Conservation (phyloP, 441 rosid species). For the Mallotus japonicus region DNA sequence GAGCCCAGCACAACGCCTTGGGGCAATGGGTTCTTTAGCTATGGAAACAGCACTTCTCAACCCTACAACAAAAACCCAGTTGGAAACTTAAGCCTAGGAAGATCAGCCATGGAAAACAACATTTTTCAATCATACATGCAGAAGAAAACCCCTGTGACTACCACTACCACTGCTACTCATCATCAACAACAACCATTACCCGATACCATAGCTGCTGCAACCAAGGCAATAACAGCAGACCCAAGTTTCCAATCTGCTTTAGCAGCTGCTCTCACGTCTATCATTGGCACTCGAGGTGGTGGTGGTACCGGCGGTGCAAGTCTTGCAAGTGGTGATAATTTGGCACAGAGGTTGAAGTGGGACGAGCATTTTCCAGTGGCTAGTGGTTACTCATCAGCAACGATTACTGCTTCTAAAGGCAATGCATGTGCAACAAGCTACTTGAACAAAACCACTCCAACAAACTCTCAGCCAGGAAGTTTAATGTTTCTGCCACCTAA, state of each 20-base stretch:
- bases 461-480: conserved; percentile 30
- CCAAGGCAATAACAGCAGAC: conserved; percentile 69
- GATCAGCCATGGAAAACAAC: conserved; percentile 31
- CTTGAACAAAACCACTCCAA: conserved; percentile 34
- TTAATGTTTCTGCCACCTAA: conserved; percentile 33
- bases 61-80: conserved; percentile 37
- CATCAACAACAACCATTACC: conserved; percentile 33
- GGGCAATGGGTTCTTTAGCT: conserved; percentile 39
- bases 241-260: conserved; percentile 80
- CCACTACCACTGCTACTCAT: not conserved
- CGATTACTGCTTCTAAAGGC: conserved; percentile 5
- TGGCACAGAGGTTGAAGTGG: conserved; percentile 32
- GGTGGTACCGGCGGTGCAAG: conserved; percentile 12
- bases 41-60: conserved; percentile 29
- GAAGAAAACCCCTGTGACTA: conserved; percentile 29
- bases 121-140: conserved; percentile 39
- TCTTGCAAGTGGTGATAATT: conserved; percentile 15
- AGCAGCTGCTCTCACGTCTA: conserved; percentile 67
- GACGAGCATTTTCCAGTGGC: conserved; percentile 32
- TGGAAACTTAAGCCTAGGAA: conserved; percentile 38
- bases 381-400: conserved; percentile 19
- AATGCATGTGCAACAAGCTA: conserved; percentile 39
- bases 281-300: conserved; percentile 39
- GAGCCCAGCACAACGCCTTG: conserved; percentile 40
- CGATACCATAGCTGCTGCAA: conserved; percentile 58